Evolutionary conservation across 106 monocot species (phyloP), one percentile per base, ranked within the genome.

Genomic region (Narthecium ossifragum): DNA sequence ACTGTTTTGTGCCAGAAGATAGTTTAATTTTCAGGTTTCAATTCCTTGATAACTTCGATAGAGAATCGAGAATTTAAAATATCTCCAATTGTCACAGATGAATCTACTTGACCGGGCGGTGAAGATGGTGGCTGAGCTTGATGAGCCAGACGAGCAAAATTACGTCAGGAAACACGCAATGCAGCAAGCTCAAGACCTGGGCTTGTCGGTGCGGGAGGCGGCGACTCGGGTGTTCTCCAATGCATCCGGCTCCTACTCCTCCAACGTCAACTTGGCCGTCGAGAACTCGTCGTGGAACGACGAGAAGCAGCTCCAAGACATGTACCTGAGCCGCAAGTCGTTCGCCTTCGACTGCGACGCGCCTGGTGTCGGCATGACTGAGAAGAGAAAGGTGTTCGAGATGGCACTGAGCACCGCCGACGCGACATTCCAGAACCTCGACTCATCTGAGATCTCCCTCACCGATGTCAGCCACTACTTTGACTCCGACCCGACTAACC

Each of bases 391-490:
- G 61, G 79, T 80, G 51, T 88, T 88, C 57, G 88, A 88, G 73
- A 76, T 88, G 79, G 88, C 88, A 2, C 82, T 88, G 14, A 49
- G 69, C 58, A 88, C 88, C 6, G 88, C 88, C 0, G 88, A 88
- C 46, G 88, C 88, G 6, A 88, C 88, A 2, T 88, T 88, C 79
- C 88, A 88, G 64, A 88, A 88, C 75, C 79, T 88, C 31, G 88
- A 88, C 66, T 88, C 88, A 1, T 83, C 88, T 6, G 88, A 88
- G 70, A 88, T 88, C 20, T 88, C 88, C 0, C 58, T 88, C 8
- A 88, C 88, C 9, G 88, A 88, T 43, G 88, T 88, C 28, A 88
- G 88, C 79, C 88, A 88, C 67, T 88, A 88, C 73, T 88, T 88
- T 66, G 88, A 88, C 62, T 83, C 82, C 1, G 88, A 88, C 50